Evolutionary conservation across 148 eudicot species (phyloP).

Genomic region (Gaultheria prostrata): DNA sequence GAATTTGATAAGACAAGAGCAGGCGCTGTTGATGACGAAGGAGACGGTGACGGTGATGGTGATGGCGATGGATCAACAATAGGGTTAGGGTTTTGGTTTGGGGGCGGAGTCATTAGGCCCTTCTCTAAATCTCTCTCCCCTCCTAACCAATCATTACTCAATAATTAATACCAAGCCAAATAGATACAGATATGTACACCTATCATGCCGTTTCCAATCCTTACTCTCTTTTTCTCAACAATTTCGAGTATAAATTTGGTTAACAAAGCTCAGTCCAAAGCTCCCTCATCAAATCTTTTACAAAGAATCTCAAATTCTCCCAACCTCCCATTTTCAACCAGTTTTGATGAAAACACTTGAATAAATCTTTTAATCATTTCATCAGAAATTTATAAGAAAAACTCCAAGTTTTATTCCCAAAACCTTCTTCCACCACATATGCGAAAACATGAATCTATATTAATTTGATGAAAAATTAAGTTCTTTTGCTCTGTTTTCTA

Average conservation of each 20-base stretch:
- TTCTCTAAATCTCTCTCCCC: constrained; percentile 40
- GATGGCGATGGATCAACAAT: constrained; percentile 48
- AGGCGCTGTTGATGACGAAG: constrained; percentile 53
- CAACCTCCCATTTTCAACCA: not conserved
- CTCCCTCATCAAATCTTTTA: not conserved
- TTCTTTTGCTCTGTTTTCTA: not conserved
- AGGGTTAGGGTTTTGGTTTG: constrained; percentile 18
- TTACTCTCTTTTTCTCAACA: not conserved
- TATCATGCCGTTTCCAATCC: not conserved
- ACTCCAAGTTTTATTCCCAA: not conserved
- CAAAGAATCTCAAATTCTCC: not conserved
- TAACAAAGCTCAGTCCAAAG: not conserved
- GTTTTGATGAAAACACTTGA: not conserved
- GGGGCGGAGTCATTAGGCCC: constrained; percentile 27
- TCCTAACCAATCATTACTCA: constrained; percentile 21
- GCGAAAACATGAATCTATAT: not conserved
- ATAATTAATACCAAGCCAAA: not conserved
- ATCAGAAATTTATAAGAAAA: not conserved
- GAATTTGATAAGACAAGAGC: constrained; percentile 78
- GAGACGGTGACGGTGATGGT: constrained; percentile 47
- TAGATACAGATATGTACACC: not conserved
- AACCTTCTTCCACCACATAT: not conserved
- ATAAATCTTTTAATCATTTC: not conserved
- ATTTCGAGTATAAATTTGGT: not conserved
- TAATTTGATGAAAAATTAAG: not conserved